Conservation (phyloP, 2,329 filamentous ascomycete species). For the Cladophialophora psammophila region DNA sequence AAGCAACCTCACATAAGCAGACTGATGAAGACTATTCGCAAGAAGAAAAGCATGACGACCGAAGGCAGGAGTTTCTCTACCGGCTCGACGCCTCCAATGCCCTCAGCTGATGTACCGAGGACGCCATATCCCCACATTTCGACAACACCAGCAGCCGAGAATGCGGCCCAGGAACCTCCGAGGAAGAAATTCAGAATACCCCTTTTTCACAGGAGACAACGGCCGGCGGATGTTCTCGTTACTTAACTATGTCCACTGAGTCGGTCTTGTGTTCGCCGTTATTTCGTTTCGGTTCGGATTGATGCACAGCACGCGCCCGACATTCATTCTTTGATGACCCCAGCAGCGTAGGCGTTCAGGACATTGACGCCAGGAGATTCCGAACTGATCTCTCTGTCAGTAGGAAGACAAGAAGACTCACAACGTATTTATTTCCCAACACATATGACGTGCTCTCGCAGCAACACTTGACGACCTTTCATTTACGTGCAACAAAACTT, state of each 20-base stretch:
- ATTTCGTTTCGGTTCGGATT: background rate
- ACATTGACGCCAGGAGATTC: slow-evolving; percentile 2
- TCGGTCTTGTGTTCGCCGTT: background rate
- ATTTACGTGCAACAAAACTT: slow-evolving; percentile 11
- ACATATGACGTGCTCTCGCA: slow-evolving; percentile 5
- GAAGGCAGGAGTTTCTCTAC: slow-evolving; percentile 27
- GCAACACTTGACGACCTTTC: slow-evolving; percentile 14
- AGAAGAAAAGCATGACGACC: slow-evolving; percentile 35
- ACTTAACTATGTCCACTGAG: slow-evolving; percentile 12
- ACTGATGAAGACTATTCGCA: slow-evolving; percentile 35
- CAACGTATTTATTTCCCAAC: slow-evolving; percentile 5
- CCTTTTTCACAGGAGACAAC: slow-evolving; percentile 31
- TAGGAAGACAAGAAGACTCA: slow-evolving; percentile 8
- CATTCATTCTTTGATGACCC: slow-evolving; percentile 17
- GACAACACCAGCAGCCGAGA: slow-evolving; percentile 1
- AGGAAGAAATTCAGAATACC: slow-evolving; percentile 33
- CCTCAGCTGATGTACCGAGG: slow-evolving; percentile 8
- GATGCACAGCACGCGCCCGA: background rate
- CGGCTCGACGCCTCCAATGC: slow-evolving; percentile 18
- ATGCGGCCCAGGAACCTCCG: slow-evolving; percentile 12
- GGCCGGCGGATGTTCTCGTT: slow-evolving; percentile 33
- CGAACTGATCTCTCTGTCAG: background rate
- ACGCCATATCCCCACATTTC: slow-evolving; percentile 10
- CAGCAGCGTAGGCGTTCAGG: slow-evolving; percentile 28
- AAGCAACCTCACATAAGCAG: slow-evolving; percentile 34